phyloP scores from a whole-genome alignment of 805 yeast species.

The Cyberlindnera galapagoensis region DNA sequence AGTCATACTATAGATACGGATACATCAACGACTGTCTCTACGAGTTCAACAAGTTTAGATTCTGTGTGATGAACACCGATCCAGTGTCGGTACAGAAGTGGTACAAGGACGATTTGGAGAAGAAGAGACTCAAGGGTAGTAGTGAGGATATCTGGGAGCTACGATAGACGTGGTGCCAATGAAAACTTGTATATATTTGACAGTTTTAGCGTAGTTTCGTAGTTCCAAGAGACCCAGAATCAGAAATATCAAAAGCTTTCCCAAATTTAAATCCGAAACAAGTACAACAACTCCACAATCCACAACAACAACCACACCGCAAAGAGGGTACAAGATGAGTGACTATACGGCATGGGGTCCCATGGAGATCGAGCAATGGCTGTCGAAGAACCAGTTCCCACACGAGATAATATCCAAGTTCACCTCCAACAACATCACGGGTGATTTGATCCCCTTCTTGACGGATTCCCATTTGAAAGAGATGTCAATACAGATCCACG shows the following conservation, averaged over 20 bases:
- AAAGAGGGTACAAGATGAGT: conserved; percentile 1
- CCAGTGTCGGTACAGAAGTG: conserved; percentile 64
- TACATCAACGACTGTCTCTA: conserved; percentile 63
- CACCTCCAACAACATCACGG: conserved; percentile 58
- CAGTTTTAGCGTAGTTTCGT: neutral
- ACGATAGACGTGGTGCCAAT: too few relatives aligned
- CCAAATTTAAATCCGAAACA: neutral
- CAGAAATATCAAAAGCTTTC: neutral
- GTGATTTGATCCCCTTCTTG: conserved; percentile 63
- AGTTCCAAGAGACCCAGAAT: neutral
- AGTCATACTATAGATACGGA: conserved; percentile 81
- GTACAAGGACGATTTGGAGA: conserved; percentile 56
- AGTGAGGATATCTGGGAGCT: conserved; percentile 82
- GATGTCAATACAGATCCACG: conserved; percentile 52
- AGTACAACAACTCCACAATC: too few relatives aligned
- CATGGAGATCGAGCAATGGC: conserved; percentile 21
- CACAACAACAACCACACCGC: too few relatives aligned
- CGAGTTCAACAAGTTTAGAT: conserved; percentile 70
- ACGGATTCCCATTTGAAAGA: conserved; percentile 68
- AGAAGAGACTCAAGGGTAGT: conserved; percentile 60
- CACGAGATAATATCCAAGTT: conserved; percentile 27
- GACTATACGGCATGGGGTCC: conserved; percentile 20
- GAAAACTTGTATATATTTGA: too few relatives aligned
- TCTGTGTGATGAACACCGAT: conserved; percentile 61
- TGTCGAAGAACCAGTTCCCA: conserved; percentile 13